Conservation (phyloP, 192 early-diverging fungal species). For the Coemansia sp. region DNA sequence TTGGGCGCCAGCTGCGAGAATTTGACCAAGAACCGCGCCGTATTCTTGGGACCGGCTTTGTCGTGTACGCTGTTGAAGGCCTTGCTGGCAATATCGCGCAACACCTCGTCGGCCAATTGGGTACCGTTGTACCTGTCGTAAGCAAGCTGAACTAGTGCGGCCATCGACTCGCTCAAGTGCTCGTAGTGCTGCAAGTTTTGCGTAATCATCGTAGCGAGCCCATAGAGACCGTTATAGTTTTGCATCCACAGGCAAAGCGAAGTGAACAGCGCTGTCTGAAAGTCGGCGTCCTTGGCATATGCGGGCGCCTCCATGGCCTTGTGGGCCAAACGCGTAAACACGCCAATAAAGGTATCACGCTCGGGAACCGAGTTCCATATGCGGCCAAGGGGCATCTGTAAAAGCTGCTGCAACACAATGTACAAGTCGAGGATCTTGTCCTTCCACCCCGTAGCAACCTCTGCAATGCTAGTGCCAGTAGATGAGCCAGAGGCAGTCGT, state of each 20-base stretch:
- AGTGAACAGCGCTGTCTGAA: conserved; percentile 66
- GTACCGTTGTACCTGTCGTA: conserved; percentile 64
- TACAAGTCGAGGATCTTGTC: conserved; percentile 49
- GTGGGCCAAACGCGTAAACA: conserved; percentile 78
- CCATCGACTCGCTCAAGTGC: conserved; percentile 82
- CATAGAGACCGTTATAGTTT: conserved; percentile 75
- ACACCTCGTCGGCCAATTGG: conserved; percentile 73
- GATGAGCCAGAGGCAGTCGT: conserved; percentile 11
- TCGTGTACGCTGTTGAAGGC: conserved; percentile 72
- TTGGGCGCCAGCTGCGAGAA: conserved; percentile 83
- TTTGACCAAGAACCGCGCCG: conserved; percentile 79
- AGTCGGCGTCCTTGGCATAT: conserved; percentile 62
- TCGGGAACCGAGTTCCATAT: conserved; percentile 60
- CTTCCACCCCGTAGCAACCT: conserved; percentile 48
- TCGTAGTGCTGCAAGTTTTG: conserved; percentile 87
- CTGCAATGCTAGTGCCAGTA: conserved; percentile 36
- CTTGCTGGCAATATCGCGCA: conserved; percentile 66
- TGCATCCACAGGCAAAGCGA: conserved; percentile 78
- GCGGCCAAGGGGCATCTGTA: conserved; percentile 63
- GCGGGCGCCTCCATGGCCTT: conserved; percentile 80
- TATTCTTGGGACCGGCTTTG: conserved; percentile 77
- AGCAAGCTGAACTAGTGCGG: conserved; percentile 69
- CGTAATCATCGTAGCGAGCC: conserved; percentile 76
- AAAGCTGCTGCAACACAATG: conserved; percentile 34
- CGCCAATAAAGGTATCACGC: conserved; percentile 54